Evolutionary conservation across 208 protist genomes (phyloP).

Genomic region (Leishmania aethiopica): DNA sequence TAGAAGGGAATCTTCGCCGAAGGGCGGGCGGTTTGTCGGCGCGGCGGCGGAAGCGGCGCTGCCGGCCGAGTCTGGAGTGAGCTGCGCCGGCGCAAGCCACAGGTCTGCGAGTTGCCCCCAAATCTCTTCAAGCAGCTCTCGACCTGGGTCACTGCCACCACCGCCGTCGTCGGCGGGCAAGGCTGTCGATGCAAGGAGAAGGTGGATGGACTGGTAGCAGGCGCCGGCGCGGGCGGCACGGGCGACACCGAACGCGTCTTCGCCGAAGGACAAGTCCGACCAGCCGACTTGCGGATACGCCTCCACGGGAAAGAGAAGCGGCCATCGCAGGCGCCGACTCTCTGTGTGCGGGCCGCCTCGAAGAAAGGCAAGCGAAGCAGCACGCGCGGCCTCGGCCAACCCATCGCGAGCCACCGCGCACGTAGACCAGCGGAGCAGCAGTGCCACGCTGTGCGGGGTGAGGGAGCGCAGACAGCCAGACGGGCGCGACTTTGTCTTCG

Average conservation of each 20-base stretch:
- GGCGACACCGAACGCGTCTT: conserved; percentile 4
- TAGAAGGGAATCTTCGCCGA: conserved; percentile 62
- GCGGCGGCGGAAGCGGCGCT: not conserved
- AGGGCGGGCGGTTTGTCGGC: conserved; percentile 28
- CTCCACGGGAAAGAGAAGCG: conserved; percentile 30
- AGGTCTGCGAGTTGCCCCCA: conserved; percentile 26
- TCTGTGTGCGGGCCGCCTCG: not conserved
- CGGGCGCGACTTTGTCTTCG: too few relatives aligned
- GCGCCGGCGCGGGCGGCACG: conserved; percentile 14
- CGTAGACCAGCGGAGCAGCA: conserved; percentile 61
- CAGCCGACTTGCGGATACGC: conserved; percentile 12
- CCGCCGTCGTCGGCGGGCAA: not conserved
- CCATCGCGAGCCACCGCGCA: conserved; percentile 27
- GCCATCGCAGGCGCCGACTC: conserved; percentile 4
- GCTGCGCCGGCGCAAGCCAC: conserved; percentile 22
- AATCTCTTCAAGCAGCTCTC: conserved; percentile 6
- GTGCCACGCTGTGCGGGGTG: conserved; percentile 12
- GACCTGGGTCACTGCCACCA: not conserved
- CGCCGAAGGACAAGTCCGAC: conserved; percentile 8
- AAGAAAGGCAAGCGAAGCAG: conserved; percentile 5
- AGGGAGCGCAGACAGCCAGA: conserved; percentile 3
- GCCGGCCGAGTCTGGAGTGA: not conserved
- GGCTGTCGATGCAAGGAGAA: conserved; percentile 15
- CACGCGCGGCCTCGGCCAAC: conserved; percentile 32
- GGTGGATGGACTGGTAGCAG: conserved; percentile 31